These are phyloP conservation scores for Lablab purpureus DNA, from an alignment of 306 rosid species.

Conservation along the genomic window DNA sequence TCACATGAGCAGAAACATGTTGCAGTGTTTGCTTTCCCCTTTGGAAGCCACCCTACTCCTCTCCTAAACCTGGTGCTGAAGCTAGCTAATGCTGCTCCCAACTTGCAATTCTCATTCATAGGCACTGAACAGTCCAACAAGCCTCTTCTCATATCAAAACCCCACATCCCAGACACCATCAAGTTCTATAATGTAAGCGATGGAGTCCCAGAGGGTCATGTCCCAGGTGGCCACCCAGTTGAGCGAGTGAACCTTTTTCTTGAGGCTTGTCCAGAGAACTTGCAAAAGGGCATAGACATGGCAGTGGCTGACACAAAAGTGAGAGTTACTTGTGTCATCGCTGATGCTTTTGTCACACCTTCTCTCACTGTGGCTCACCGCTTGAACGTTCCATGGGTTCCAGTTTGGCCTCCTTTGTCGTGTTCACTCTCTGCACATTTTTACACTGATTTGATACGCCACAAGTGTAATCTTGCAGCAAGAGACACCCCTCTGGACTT, in stretches of 20 bases:
- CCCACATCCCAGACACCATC: constrained; percentile 35
- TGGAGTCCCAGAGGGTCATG: constrained; percentile 48
- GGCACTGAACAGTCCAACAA: not conserved
- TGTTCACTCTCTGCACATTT: constrained; percentile 49
- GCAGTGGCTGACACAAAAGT: constrained; percentile 33
- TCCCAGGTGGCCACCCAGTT: not conserved
- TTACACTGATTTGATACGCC: constrained; percentile 45
- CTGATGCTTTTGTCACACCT: constrained; percentile 51
- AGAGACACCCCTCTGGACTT: constrained; percentile 42
- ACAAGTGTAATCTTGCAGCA: not conserved
- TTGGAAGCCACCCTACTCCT: constrained; percentile 49
- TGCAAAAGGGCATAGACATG: constrained; percentile 40
- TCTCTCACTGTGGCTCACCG: constrained; percentile 39
- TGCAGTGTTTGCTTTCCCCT: constrained; percentile 55
- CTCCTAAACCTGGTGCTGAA: constrained; percentile 46
- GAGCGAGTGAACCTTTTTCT: constrained; percentile 53
- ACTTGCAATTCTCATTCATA: constrained; percentile 51
- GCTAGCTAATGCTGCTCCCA: constrained; percentile 51
- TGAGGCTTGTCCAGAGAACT: constrained; percentile 40
- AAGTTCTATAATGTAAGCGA: constrained; percentile 30
- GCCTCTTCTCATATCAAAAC: constrained; percentile 37
- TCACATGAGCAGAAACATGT: constrained; percentile 41
- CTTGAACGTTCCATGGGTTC: constrained; percentile 59
- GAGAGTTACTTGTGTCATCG: constrained; percentile 48
- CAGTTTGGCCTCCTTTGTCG: constrained; percentile 50